Base-by-base conservation (phyloP, 2,329 filamentous ascomycete species). In the Monilinia vaccinii-corymbosi region DNA sequence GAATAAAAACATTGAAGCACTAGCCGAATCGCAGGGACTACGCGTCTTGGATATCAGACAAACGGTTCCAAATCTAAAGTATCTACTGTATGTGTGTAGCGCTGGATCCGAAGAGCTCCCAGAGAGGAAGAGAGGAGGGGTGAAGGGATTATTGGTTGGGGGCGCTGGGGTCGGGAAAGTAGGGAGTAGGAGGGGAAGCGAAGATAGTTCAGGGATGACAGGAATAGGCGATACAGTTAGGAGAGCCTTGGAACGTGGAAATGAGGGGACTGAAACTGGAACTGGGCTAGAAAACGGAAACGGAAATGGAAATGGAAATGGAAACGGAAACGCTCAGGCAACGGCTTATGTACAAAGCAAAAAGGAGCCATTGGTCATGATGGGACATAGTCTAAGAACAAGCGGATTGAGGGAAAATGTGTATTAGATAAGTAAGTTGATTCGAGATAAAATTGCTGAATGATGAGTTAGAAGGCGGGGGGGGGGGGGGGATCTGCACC, bases 21-120 rank as follows among this genome's bases (percentile, higher is more conserved):
- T 87, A 4, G 86, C 83, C 62, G 75, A 77, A 4, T 78, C 79
- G 1, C 85, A 91, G 65, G 87, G 87, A 0, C 77, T 97, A 14
- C 85, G 87, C 50, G 86, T 96, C 1, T 81, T 97, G 64, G 94
- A 99, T 69, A 91, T 97, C 21, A 83, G 94, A 5, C 91, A 97
- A 67, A 96, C 93, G 0, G 76, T 97, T 8, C 91, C 93, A 1
- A 99, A 99, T 70, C 77, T 99, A 11, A 96, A 96, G 72, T 97
- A 96, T 68, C 77, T 97, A 18, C 77, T 97, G 2, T 96, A 95
- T 68, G 87, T 97, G 2, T 87, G 91, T 66, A 94, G 89, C 36
- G 90, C 91, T 0, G 91, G 91, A 0, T 86, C 72, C 1, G 80
- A 82, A 32, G 81, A 86, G 60, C 72, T 86, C 2, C 84, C 84